These are phyloP conservation scores for Colletotrichum sp. DNA, from an alignment of 2,329 filamentous ascomycete species.

Conservation along the genomic window DNA sequence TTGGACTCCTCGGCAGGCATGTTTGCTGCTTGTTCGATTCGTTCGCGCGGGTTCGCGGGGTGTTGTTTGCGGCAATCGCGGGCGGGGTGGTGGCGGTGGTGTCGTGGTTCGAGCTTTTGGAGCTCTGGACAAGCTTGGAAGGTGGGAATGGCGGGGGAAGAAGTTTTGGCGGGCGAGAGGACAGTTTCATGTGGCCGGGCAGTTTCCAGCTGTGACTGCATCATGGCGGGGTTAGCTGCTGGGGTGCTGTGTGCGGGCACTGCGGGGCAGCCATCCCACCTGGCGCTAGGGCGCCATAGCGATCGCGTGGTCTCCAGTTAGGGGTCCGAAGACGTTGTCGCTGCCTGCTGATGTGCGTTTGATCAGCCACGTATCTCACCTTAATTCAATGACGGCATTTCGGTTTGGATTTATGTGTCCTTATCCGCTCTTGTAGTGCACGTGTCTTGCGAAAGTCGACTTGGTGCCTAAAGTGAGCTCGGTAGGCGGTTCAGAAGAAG, in stretches of 20 bases:
- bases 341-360: background rate
- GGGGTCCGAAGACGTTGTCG: background rate
- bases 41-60: background rate
- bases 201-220: conserved; percentile 3
- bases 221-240: conserved; percentile 16
- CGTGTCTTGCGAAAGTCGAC: background rate
- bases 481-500: background rate
- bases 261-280: background rate
- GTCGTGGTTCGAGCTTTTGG: conserved; percentile 16
- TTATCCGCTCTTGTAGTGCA: background rate
- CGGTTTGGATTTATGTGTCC: background rate
- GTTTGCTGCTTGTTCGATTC: background rate
- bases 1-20: conserved; percentile 69
- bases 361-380: background rate
- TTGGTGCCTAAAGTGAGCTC: background rate
- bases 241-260: background rate
- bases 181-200: conserved; percentile 18
- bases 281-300: background rate
- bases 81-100: background rate
- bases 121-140: conserved; percentile 18
- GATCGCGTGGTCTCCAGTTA: background rate
- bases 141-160: conserved; percentile 18
- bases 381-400: background rate
- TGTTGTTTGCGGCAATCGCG: background rate
- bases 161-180: conserved; percentile 19